Conservation (phyloP, 768 basidiomycete genomes). For the Xerocomellus intermedius region DNA sequence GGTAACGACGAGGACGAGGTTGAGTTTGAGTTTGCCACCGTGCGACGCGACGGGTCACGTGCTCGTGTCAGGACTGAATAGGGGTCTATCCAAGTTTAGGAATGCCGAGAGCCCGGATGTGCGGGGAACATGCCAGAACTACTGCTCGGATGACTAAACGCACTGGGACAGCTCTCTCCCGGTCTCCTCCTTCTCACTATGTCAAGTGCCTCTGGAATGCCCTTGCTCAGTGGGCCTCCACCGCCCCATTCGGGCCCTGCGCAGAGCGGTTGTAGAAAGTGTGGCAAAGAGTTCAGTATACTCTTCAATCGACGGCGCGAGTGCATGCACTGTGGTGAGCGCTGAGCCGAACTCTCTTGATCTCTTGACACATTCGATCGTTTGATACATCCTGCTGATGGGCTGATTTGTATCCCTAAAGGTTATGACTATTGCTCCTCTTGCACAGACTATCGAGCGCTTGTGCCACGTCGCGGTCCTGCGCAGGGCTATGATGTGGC, state of each 20-base stretch:
- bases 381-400: background rate
- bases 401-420: conserved; percentile 25
- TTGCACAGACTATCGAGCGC: conserved; percentile 73
- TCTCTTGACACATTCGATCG: background rate
- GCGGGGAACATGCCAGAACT: conserved; percentile 11
- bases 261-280: conserved; percentile 58
- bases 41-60: conserved; percentile 28
- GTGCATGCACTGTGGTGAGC: conserved; percentile 74
- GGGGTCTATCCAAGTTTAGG: background rate
- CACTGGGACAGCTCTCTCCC: background rate
- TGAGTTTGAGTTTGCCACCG: conserved; percentile 23
- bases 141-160: background rate
- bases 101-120: conserved; percentile 16
- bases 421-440: conserved; percentile 72
- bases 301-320: conserved; percentile 60
- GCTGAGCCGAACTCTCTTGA: conserved; percentile 18
- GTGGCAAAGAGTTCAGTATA: conserved; percentile 69
- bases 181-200: conserved; percentile 2
- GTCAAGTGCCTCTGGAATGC: conserved; percentile 47
- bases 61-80: conserved; percentile 3
- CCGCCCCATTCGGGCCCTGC: conserved; percentile 34
- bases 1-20: background rate
- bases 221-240: conserved; percentile 69
- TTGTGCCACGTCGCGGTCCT: conserved; percentile 62
- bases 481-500: conserved; percentile 61